These are phyloP conservation scores for Pulveroboletus ravenelii DNA, from an alignment of 768 basidiomycete species.

Conservation along the genomic window DNA sequence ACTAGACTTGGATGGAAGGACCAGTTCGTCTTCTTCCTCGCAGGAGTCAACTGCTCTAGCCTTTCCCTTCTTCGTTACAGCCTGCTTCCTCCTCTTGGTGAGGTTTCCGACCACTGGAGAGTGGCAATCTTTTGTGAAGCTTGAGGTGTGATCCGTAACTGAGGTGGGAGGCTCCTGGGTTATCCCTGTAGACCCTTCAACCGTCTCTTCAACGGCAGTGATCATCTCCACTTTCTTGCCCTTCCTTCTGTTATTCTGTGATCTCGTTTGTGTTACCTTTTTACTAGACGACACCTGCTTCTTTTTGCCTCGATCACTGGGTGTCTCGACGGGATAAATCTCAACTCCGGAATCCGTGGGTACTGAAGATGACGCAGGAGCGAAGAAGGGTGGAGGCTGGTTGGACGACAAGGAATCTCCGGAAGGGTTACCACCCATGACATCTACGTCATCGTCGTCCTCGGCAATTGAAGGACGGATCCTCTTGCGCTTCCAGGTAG, in stretches of 20 bases:
- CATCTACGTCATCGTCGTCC: conserved; percentile 14
- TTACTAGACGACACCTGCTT: conserved; percentile 12
- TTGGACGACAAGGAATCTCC: conserved; percentile 4
- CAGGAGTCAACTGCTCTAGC: conserved; percentile 21
- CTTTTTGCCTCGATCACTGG: conserved; percentile 9
- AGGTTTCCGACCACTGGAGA: neutral
- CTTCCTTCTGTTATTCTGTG: conserved; percentile 21
- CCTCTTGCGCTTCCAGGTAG: conserved; percentile 27
- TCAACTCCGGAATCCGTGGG: conserved; percentile 26
- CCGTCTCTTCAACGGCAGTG: conserved; percentile 6
- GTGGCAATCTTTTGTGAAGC: neutral
- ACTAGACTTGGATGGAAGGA: neutral
- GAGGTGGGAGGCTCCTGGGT: neutral
- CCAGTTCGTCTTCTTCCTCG: conserved; percentile 24
- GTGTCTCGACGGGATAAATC: conserved; percentile 14
- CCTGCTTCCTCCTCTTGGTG: conserved; percentile 18
- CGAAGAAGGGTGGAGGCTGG: conserved; percentile 45
- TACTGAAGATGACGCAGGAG: conserved; percentile 39
- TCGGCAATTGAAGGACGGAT: conserved; percentile 4
- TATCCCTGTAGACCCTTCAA: conserved; percentile 1
- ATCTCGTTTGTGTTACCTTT: conserved; percentile 21
- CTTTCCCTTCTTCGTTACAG: conserved; percentile 26
- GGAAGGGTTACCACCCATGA: neutral
- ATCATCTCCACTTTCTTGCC: conserved; percentile 24
- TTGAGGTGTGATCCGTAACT: conserved; percentile 2